Evolutionary conservation across 257 asterid genomes (phyloP), one percentile per base, ranked within the genome.

Genomic region (Nicotiana sylvestris): DNA sequence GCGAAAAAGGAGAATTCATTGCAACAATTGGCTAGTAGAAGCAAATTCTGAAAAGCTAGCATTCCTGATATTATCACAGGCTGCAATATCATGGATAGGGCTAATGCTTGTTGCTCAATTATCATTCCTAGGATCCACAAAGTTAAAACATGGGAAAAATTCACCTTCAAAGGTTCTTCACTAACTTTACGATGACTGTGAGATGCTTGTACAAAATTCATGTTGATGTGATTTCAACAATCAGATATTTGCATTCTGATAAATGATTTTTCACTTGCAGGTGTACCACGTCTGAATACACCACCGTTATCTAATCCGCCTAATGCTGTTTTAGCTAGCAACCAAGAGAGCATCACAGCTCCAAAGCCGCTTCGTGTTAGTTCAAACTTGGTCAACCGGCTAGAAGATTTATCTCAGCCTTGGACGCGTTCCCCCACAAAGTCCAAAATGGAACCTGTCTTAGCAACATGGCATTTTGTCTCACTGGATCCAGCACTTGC

Each of bases 361-460:
- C 99, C 99, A 62, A 94, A 93, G 90, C 97, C 99, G 32, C 94
- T 96, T 69, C 98, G 97, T 76, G 92, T 96, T 81, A 82, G 91
- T 86, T 93, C 98, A 10, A 90, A 93, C 86, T 86, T 89, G 77
- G 92, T 88, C 81, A 95, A 91, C 90, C 93, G 89, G 65, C 87
- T 96, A 64, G 99, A 96, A 81, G 99, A 96, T 86, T 87, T 94
- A 84, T 88, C 98, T 83, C 98, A 89, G 89, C 99, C 99, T 76
- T 96, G 99, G 99, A 96, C 99, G 64, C 93, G 99, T 46, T 96
- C 98, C 21, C 99, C 98, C 21, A 96, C 99, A 64, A 96, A 96
- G 90, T 91, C 98, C 49, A 85, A 91, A 88, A 91, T 91, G 92
- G 99, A 94, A 84, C 98, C 98, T 76, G 88, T 94, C 82, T 77